Conservation (phyloP, 139 green algal genomes). For the Zygnema circumcarinatum region DNA sequence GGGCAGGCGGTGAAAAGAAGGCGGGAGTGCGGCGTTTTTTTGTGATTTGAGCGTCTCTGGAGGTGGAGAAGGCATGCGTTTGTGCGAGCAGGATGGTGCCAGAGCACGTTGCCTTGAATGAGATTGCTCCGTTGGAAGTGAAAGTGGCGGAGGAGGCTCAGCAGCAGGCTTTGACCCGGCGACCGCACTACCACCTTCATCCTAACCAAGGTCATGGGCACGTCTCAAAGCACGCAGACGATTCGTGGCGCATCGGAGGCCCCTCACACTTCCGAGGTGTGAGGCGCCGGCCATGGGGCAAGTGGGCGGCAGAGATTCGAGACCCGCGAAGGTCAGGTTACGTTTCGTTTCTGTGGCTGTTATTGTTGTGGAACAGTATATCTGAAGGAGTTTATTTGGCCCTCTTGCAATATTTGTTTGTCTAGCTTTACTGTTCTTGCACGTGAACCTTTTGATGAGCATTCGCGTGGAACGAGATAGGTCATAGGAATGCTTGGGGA, state of each 20-base stretch:
- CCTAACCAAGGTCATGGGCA: not conserved
- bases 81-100: not conserved
- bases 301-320: conserved; percentile 96
- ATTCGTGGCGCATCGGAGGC: not conserved
- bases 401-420: too few species aligned
- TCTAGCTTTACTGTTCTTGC: too few species aligned
- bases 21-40: not conserved
- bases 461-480: too few species aligned
- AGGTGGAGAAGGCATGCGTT: not conserved
- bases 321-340: conserved; percentile 76
- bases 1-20: not conserved
- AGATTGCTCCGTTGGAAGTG: not conserved
- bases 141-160: conserved; percentile 1
- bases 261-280: conserved; percentile 75
- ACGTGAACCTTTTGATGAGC: too few species aligned
- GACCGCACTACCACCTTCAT: not conserved
- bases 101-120: not conserved
- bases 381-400: too few species aligned
- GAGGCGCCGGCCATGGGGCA: conserved; percentile 95
- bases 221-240: not conserved
- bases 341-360: not conserved
- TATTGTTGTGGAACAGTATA: too few species aligned
- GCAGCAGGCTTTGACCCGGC: not conserved
- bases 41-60: not conserved
- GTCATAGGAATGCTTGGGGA: too few species aligned